phyloP scores from a whole-genome alignment of 192 early-diverging fungal genomes.

The Backusella liffmaniae region DNA sequence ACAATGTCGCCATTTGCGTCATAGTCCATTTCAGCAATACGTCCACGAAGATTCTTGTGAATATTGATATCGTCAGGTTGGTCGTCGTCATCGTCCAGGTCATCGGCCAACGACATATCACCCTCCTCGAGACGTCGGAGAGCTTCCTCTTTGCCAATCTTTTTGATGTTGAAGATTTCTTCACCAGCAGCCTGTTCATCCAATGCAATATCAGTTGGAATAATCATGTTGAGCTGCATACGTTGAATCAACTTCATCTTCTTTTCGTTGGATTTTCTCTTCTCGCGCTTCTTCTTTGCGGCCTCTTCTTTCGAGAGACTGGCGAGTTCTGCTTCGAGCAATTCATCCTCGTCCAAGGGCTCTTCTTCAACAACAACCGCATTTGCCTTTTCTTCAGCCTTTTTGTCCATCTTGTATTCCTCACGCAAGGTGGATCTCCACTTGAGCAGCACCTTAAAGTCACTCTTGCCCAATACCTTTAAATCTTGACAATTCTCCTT shows the following conservation, averaged over 20 bases:
- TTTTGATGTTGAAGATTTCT: slow-evolving; percentile 56
- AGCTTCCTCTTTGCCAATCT: slow-evolving; percentile 48
- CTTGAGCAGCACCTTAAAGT: slow-evolving; percentile 87
- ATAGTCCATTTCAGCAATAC: slow-evolving; percentile 21
- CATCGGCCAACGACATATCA: slow-evolving; percentile 60
- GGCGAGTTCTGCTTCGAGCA: slow-evolving; percentile 51
- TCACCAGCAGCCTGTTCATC: slow-evolving; percentile 59
- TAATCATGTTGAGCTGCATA: slow-evolving; percentile 81
- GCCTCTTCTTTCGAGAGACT: slow-evolving; percentile 49
- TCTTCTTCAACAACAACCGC: slow-evolving; percentile 38
- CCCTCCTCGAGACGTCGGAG: slow-evolving; percentile 53
- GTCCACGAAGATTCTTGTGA: slow-evolving; percentile 7
- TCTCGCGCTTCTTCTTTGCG: slow-evolving; percentile 49
- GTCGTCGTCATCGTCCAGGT: slow-evolving; percentile 48
- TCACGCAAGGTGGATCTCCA: slow-evolving; percentile 81
- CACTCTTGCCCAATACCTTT: slow-evolving; percentile 89
- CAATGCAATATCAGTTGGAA: slow-evolving; percentile 72
- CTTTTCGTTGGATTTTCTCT: slow-evolving; percentile 68
- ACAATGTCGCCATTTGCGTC: slow-evolving; percentile 11
- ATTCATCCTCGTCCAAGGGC: slow-evolving; percentile 56
- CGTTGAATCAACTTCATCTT: slow-evolving; percentile 66
- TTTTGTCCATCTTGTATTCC: slow-evolving; percentile 50
- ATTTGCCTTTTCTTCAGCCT: slow-evolving; percentile 45
- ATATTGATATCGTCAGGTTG: slow-evolving; percentile 22
- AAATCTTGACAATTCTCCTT: slow-evolving; percentile 81